A percentile compares a stretch with the other conserved stretches of the same genome.
Conservation (phyloP, 1,284 basidiomycete genomes). For the Pseudozyma tsukubaensis region DNA sequence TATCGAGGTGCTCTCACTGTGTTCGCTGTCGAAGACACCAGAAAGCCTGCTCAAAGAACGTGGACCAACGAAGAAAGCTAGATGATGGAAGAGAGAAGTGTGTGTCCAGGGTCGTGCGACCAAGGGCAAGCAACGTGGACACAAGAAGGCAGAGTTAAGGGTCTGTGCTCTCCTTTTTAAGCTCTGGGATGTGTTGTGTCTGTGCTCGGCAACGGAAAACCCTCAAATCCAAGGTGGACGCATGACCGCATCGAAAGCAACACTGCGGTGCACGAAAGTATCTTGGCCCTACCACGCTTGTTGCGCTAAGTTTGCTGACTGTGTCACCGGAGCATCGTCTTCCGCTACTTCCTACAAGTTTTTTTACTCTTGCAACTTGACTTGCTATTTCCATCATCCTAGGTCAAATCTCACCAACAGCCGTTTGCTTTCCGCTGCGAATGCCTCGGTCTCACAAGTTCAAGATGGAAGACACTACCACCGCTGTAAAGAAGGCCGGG, state of each 20-base stretch:
- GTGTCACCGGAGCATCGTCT: slow-evolving; percentile 4
- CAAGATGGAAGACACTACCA: slow-evolving; percentile 25
- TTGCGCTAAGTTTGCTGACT: slow-evolving; percentile 6
- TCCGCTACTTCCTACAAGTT: too few relatives aligned
- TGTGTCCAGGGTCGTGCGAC: slow-evolving; percentile 4
- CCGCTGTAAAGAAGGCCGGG: slow-evolving; percentile 31
- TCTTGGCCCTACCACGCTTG: too few relatives aligned
- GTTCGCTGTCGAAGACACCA: too few relatives aligned
- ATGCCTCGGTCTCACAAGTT: slow-evolving; percentile 5
- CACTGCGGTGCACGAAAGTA: too few relatives aligned
- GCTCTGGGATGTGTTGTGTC: neutral
- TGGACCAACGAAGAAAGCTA: neutral
- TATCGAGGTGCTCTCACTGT: too few relatives aligned
- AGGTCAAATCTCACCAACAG: too few relatives aligned
- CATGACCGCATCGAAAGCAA: too few relatives aligned
- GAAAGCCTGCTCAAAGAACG: too few relatives aligned
- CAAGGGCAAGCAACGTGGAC: neutral
- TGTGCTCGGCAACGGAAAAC: slow-evolving; percentile 3
- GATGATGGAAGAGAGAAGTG: neutral
- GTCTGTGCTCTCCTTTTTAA: slow-evolving; percentile 6
- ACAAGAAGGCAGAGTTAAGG: neutral
- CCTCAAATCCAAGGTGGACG: too few relatives aligned
- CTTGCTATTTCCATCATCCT: neutral
- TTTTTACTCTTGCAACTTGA: too few relatives aligned
- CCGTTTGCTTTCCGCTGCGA: too few relatives aligned